Percentiles rank a stretch among this genome's conserved stretches.
phyloP scores from a whole-genome alignment of 1,139 yeast genomes.

The Saccharomyces hybrid region DNA sequence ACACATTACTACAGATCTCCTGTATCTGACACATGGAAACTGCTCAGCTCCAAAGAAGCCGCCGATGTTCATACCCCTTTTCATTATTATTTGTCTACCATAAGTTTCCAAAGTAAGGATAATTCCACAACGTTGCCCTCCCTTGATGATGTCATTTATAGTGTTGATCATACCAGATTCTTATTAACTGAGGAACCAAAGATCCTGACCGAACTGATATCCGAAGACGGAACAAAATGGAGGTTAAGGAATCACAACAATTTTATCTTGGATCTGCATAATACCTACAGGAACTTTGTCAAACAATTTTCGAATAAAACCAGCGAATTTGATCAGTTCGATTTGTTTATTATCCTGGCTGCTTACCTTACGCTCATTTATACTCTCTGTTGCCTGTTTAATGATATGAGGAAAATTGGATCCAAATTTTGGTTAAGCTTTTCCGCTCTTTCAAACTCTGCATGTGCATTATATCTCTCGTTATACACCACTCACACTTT shows the following conservation, averaged over 20 bases:
- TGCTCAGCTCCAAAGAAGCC: slow-evolving; percentile 15
- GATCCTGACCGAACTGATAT: background rate
- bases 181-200: no score
- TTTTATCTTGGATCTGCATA: background rate
- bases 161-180: slow-evolving; percentile 50
- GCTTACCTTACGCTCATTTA: slow-evolving; percentile 91
- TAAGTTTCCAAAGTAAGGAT: slow-evolving; percentile 19
- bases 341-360: slow-evolving; percentile 66
- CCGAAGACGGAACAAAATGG: background rate
- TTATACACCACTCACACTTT: slow-evolving; percentile 51
- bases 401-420: slow-evolving; percentile 74
- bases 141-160: slow-evolving; percentile 41
- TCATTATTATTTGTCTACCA: slow-evolving; percentile 24
- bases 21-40: slow-evolving; percentile 15
- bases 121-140: slow-evolving; percentile 16
- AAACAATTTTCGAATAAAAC: slow-evolving; percentile 43
- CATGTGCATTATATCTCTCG: slow-evolving; percentile 82
- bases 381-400: slow-evolving; percentile 68
- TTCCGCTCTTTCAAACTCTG: slow-evolving; percentile 74
- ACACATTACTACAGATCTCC: slow-evolving; percentile 22
- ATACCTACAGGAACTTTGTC: background rate
- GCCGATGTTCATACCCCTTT: slow-evolving; percentile 8
- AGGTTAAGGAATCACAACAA: background rate
- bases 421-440: slow-evolving; percentile 88
- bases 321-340: slow-evolving; percentile 81